A percentile compares a stretch with the other conserved stretches of the same genome.
phyloP scores from a whole-genome alignment of 2,329 filamentous ascomycete genomes.

The Colletotrichum acutatum region DNA sequence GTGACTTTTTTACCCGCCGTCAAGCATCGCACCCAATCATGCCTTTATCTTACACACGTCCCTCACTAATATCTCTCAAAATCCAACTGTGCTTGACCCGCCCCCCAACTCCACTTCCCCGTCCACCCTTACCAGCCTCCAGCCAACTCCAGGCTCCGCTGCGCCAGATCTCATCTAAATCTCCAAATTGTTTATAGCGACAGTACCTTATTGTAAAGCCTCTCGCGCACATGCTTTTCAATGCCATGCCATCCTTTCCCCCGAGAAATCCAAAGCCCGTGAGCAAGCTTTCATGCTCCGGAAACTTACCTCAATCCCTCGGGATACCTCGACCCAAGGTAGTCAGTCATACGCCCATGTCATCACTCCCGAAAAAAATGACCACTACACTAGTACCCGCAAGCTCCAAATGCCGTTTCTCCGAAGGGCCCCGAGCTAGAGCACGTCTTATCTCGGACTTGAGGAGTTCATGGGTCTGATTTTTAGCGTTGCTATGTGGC shows the following conservation, averaged over 20 bases:
- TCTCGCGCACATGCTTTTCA: conserved; percentile 9
- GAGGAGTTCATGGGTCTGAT: conserved; percentile 1
- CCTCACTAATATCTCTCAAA: conserved; percentile 10
- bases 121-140: background rate
- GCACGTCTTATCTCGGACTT: conserved; percentile 9
- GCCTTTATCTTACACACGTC: conserved; percentile 21
- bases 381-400: background rate
- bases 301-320: background rate
- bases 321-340: background rate
- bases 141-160: background rate
- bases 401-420: conserved; percentile 6
- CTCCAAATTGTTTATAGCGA: background rate
- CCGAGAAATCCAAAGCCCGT: conserved; percentile 9
- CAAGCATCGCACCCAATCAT: conserved; percentile 9
- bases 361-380: background rate
- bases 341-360: background rate
- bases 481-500: background rate
- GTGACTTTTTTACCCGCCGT: conserved; percentile 6
- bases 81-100: background rate
- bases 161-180: no score
- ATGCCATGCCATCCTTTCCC: background rate
- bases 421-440: conserved; percentile 17
- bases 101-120: background rate
- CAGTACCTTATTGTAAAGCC: background rate
- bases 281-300: conserved; percentile 7